These are phyloP conservation scores for Biscutella laevigata DNA, from an alignment of 441 rosid genomes.

Conservation along the genomic window DNA sequence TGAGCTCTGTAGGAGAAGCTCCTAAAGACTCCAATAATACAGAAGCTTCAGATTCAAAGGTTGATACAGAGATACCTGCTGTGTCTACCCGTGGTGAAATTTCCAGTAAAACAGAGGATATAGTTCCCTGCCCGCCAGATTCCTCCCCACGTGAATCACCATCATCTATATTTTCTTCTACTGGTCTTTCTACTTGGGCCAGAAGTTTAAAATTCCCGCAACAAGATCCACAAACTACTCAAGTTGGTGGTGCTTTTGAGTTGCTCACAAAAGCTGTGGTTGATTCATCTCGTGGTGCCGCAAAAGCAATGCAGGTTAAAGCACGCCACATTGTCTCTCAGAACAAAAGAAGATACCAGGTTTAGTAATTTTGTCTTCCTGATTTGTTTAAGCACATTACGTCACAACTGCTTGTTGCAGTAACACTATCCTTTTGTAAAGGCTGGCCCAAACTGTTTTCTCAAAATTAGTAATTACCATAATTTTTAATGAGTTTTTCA, in stretches of 20 bases:
- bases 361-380: slow-evolving; percentile 1
- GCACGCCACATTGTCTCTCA: slow-evolving; percentile 80
- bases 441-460: not conserved
- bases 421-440: not conserved
- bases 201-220: slow-evolving; percentile 40
- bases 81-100: slow-evolving; percentile 8
- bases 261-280: slow-evolving; percentile 66
- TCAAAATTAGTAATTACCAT: not conserved
- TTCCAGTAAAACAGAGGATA: slow-evolving; percentile 9
- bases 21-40: slow-evolving; percentile 1
- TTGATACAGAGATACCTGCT: slow-evolving; percentile 9
- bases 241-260: slow-evolving; percentile 45
- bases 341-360: slow-evolving; percentile 82
- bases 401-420: not conserved
- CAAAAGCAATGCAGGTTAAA: slow-evolving; percentile 75
- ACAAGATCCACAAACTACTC: slow-evolving; percentile 31
- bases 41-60: slow-evolving; percentile 13
- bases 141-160: slow-evolving; percentile 22
- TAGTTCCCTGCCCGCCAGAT: slow-evolving; percentile 26
- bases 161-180: slow-evolving; percentile 29
- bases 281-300: slow-evolving; percentile 61
- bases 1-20: slow-evolving; percentile 14
- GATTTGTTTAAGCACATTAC: not conserved
- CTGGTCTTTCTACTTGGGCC: slow-evolving; percentile 41
- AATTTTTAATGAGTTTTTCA: not conserved